Conservation (phyloP, 805 yeast species). For the Saturnispora hagleri region DNA sequence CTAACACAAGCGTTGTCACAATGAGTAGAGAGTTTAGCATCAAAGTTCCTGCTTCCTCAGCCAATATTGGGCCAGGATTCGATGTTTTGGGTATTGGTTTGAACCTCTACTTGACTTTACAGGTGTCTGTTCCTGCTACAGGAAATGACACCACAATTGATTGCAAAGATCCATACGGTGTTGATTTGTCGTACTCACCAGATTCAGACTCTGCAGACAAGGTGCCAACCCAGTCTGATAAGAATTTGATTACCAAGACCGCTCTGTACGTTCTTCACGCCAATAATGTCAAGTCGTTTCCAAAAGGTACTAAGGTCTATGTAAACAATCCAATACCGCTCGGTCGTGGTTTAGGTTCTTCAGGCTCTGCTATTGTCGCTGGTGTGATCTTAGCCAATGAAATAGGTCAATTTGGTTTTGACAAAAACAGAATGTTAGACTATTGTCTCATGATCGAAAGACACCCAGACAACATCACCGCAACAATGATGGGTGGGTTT, state of each 20-base stretch:
- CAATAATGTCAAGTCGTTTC: constrained; percentile 67
- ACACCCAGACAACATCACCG: constrained; percentile 97
- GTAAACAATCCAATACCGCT: constrained; percentile 89
- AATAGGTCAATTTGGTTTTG: constrained; percentile 61
- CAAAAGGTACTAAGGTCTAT: constrained; percentile 70
- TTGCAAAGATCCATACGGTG: constrained; percentile 55
- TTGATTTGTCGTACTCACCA: constrained; percentile 54
- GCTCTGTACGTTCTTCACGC: constrained; percentile 88
- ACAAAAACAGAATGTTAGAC: constrained; percentile 80
- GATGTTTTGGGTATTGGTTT: constrained; percentile 94
- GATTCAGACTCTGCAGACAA: constrained; percentile 33
- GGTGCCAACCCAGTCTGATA: constrained; percentile 71
- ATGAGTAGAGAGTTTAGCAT: constrained; percentile 48
- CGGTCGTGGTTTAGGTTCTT: constrained; percentile 95
- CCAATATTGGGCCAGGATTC: constrained; percentile 97
- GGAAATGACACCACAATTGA: constrained; percentile 34
- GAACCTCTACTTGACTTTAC: constrained; percentile 59
- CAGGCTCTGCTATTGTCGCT: constrained; percentile 97
- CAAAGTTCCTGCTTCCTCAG: constrained; percentile 92
- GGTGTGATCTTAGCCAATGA: constrained; percentile 89
- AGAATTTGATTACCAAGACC: constrained; percentile 82
- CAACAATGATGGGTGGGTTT: constrained; percentile 98
- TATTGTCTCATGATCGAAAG: constrained; percentile 95
- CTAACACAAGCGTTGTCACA: background rate
- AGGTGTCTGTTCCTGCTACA: constrained; percentile 45